These are phyloP conservation scores for Lipomyces sp. DNA, from an alignment of 805 yeast genomes.

Conservation along the genomic window DNA sequence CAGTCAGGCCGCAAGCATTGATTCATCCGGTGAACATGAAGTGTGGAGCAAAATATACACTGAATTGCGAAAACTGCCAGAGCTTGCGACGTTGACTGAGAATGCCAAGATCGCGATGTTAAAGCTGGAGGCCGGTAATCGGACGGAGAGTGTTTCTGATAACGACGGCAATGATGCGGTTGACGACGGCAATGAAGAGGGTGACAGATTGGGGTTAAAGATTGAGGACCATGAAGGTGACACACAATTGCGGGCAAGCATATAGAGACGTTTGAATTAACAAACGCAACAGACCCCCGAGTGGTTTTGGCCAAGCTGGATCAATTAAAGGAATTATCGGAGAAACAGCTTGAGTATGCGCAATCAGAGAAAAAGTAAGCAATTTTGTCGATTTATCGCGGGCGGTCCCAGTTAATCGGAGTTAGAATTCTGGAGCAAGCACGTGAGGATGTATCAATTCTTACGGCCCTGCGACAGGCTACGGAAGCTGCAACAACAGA, in stretches of 20 bases:
- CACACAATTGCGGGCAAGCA: not conserved
- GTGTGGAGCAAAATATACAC: constrained; percentile 31
- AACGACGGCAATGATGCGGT: constrained; percentile 6
- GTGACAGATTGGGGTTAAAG: constrained; percentile 7
- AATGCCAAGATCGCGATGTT: constrained; percentile 5
- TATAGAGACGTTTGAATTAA: not conserved
- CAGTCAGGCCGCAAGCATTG: constrained; percentile 6
- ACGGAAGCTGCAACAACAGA: constrained; percentile 17
- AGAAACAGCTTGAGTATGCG: constrained; percentile 23
- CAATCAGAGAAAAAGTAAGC: constrained; percentile 27
- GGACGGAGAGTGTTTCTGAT: not conserved
- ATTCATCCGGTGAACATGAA: constrained; percentile 30
- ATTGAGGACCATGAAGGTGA: constrained; percentile 21
- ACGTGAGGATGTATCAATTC: constrained; percentile 24
- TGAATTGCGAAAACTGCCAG: constrained; percentile 21
- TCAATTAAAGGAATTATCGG: constrained; percentile 22
- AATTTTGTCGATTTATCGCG: not conserved
- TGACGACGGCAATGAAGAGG: constrained; percentile 16
- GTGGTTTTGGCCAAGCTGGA: constrained; percentile 22
- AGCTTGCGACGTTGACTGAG: constrained; percentile 20
- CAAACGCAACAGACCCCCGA: constrained; percentile 12
- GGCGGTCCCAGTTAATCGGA: not conserved
- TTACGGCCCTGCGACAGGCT: constrained; percentile 33
- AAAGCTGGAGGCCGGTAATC: constrained; percentile 12
- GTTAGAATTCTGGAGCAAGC: constrained; percentile 32